Percentiles rank a stretch among this genome's conserved stretches.
Evolutionary conservation across 2,329 filamentous ascomycete genomes (phyloP).

Genomic region (Verticillium alfalfae): DNA sequence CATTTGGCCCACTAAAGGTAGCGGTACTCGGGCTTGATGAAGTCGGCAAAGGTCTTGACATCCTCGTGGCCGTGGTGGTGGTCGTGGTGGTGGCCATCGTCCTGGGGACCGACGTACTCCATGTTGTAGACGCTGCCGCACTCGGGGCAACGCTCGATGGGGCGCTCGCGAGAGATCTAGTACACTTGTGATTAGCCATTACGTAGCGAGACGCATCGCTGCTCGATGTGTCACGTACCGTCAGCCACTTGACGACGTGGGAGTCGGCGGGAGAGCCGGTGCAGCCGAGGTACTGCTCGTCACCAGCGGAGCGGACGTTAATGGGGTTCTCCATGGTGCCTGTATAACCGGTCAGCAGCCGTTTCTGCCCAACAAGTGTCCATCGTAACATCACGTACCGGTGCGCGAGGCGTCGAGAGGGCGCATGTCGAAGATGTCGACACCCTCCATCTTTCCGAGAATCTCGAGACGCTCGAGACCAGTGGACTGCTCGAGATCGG

Average conservation of each 20-base stretch:
- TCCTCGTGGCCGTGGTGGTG: conserved; percentile 63
- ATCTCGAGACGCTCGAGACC: conserved; percentile 98
- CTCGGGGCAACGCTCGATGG: conserved; percentile 91
- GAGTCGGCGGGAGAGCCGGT: conserved; percentile 91
- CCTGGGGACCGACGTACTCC: conserved; percentile 84
- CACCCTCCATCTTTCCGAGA: conserved; percentile 97
- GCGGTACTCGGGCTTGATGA: conserved; percentile 89
- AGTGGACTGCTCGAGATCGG: conserved; percentile 91
- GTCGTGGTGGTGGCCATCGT: conserved; percentile 57
- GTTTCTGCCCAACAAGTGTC: neutral
- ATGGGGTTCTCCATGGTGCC: conserved; percentile 89
- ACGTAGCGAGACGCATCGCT: neutral
- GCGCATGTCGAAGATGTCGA: conserved; percentile 98
- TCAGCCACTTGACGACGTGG: conserved; percentile 85
- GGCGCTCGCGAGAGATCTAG: conserved; percentile 81
- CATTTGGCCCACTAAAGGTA: conserved; percentile 44
- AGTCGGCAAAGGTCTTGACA: conserved; percentile 96
- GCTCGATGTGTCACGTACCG: conserved; percentile 49
- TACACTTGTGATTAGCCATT: neutral
- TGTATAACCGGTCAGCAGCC: conserved; percentile 24
- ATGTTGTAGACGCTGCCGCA: conserved; percentile 97
- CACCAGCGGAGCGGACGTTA: conserved; percentile 81
- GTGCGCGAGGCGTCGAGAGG: conserved; percentile 86
- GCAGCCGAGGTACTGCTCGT: conserved; percentile 96
- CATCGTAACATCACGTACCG: conserved; percentile 44